Percentiles rank a stretch among this genome's conserved stretches.
Conservation (phyloP, 2,329 filamentous ascomycete genomes). For the Ascochyta fabae region DNA sequence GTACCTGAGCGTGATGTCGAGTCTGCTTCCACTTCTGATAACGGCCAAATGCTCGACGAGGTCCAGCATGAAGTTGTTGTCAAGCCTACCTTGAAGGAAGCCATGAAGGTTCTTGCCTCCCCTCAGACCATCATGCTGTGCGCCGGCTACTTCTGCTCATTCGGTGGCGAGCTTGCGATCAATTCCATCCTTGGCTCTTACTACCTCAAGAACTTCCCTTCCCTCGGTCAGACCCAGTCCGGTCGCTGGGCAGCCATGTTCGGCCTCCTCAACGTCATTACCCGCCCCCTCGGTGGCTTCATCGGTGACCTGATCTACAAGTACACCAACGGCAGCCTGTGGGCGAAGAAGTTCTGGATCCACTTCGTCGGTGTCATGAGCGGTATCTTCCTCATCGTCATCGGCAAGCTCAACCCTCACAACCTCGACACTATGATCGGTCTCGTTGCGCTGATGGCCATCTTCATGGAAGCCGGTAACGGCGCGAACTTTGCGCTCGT, state of each 20-base stretch:
- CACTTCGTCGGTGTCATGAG: constrained; percentile 62
- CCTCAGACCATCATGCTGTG: constrained; percentile 61
- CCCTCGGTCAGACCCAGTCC: constrained; percentile 60
- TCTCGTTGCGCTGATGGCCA: constrained; percentile 75
- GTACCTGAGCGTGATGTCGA: constrained; percentile 49
- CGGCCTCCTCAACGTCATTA: constrained; percentile 74
- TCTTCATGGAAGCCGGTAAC: constrained; percentile 86
- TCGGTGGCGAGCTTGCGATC: constrained; percentile 66
- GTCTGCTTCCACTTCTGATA: constrained; percentile 52
- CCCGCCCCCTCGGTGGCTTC: constrained; percentile 70
- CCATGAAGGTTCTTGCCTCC: constrained; percentile 67
- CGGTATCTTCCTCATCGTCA: constrained; percentile 67
- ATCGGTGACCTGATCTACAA: constrained; percentile 64
- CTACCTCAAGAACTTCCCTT: constrained; percentile 63
- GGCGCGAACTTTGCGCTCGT: constrained; percentile 87
- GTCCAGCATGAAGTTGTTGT: constrained; percentile 66
- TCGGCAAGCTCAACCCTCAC: constrained; percentile 69
- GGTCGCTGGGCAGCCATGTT: constrained; percentile 75
- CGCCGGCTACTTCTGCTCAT: constrained; percentile 65
- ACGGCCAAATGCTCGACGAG: constrained; percentile 61
- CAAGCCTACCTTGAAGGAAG: constrained; percentile 67
- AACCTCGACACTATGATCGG: constrained; percentile 72
- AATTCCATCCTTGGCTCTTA: constrained; percentile 67
- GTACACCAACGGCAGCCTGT: constrained; percentile 57
- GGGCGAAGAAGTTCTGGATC: constrained; percentile 70